A percentile compares a stretch with the other conserved stretches of the same genome.
Conservation (phyloP, 2,329 filamentous ascomycete species). For the Fusarium sp. region DNA sequence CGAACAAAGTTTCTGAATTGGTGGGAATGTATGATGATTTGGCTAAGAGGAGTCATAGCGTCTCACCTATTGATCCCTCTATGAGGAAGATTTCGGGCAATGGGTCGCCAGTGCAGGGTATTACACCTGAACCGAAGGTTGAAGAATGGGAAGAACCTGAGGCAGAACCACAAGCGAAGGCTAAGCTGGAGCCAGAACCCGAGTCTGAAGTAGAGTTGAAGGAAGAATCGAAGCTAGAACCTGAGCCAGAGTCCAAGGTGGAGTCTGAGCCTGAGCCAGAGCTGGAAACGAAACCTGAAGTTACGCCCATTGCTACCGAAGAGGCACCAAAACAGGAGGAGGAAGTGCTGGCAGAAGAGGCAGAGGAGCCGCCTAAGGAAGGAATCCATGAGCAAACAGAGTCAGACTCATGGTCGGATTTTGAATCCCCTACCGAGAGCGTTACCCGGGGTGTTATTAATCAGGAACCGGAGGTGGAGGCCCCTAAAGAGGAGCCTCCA, state of each 20-base stretch:
- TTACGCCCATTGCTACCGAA: not conserved
- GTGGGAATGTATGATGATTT: conserved; percentile 67
- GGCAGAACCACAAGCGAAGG: not conserved
- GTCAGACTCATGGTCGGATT: conserved; percentile 42
- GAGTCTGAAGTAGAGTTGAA: not conserved
- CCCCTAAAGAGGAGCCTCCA: not conserved
- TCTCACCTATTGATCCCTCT: conserved; percentile 43
- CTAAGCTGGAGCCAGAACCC: not conserved
- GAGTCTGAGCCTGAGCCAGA: not conserved
- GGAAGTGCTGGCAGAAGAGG: conserved; percentile 3
- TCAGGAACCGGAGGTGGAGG: not conserved
- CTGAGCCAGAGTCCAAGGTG: not conserved
- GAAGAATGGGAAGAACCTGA: not conserved
- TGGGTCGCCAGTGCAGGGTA: conserved; percentile 19
- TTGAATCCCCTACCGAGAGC: conserved; percentile 36
- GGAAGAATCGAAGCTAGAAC: not conserved
- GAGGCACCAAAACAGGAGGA: conserved; percentile 6
- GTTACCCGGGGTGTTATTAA: conserved; percentile 3
- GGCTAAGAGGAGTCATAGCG: conserved; percentile 45
- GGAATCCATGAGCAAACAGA: conserved; percentile 7
- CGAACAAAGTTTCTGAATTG: conserved; percentile 66
- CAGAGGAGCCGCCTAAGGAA: not conserved
- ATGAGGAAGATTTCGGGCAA: conserved; percentile 30
- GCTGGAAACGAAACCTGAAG: conserved; percentile 2
- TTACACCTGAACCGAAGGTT: conserved; percentile 2